Evolutionary conservation across 2,329 filamentous ascomycete genomes (phyloP).

Genomic region (Ascochyta fabae): DNA sequence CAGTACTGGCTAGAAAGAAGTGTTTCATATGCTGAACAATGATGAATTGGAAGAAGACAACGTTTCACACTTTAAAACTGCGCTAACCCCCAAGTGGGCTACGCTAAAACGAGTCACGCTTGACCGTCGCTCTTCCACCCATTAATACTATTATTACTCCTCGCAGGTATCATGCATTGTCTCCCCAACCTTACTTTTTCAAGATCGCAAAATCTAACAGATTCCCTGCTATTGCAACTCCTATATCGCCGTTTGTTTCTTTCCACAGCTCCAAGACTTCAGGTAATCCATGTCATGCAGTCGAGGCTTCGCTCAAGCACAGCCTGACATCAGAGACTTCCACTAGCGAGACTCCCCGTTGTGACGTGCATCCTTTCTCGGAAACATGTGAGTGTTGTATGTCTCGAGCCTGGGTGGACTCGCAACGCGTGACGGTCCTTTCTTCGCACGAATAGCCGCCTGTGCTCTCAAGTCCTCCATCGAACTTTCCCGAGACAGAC

Average conservation of each 20-base stretch:
- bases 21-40: not conserved
- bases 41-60: no score
- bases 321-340: not conserved
- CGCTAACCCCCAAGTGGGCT: not conserved
- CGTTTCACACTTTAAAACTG: not conserved
- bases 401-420: conserved; percentile 16
- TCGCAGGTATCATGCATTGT: not conserved
- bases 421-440: conserved; percentile 11
- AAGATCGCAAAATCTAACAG: no score
- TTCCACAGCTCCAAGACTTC: no score
- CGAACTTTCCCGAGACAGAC: conserved; percentile 27
- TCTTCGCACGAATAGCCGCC: not conserved
- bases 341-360: not conserved
- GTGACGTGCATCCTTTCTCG: conserved; percentile 19
- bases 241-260: no score
- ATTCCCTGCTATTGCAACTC: no score
- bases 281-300: not conserved
- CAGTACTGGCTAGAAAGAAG: not conserved
- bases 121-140: not conserved
- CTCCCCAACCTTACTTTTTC: no score
- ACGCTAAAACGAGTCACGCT: not conserved
- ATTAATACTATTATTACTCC: not conserved
- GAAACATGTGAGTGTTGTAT: conserved; percentile 42
- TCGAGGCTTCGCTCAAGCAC: not conserved
- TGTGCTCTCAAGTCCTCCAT: conserved; percentile 21